Base-by-base conservation (phyloP, 345 rosid species). In the Draba incana region DNA sequence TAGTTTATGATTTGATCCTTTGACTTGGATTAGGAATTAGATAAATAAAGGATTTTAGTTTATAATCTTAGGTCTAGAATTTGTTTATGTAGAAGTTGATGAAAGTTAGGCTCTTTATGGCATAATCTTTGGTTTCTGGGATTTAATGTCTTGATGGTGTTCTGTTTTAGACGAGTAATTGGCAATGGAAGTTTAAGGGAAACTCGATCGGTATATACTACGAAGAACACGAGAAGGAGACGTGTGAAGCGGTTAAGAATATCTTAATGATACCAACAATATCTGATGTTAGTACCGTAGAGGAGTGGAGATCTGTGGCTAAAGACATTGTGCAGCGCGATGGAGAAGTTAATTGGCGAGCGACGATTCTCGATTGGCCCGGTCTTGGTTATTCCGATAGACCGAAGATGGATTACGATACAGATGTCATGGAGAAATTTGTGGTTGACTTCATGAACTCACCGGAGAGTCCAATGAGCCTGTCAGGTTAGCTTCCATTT, bases 251-350 rank as follows among this genome's bases (percentile, higher is more conserved):
- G 30, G 68, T 79, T 7, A 88, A 84, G 75, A 80, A 87, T 56
- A 85, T 93, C 35, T 79, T 93, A 41, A 77, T 90, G 96, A 69
- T 90, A 70, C 98, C 97, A 8, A 93, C 97, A 2, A 88, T 93
- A 76, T 93, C 98, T 8, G 97, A 93, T 86, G 98, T 90, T 57
- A 93, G 96, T 74, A 93, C 96, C 3, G 96, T 86, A 33, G 94
- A 86, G 79, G 96, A 93, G 68, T 93, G 97, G 98, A 90, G 96
- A 83, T 79, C 79, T 35, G 98, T 88, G 27, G 98, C 98, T 53
- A 71, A 62, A 66, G 81, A 85, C 81, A 85, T 93, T 45, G 90
- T 87, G 56, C 80, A 81, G 64, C 84, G 77, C 0, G 66, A 71
- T 31, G 77, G 80, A 5, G 64, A 61, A 8, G 61, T 71, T 64